These are phyloP conservation scores for Aspergillus felis DNA, from an alignment of 2,329 filamentous ascomycete genomes.

Conservation along the genomic window DNA sequence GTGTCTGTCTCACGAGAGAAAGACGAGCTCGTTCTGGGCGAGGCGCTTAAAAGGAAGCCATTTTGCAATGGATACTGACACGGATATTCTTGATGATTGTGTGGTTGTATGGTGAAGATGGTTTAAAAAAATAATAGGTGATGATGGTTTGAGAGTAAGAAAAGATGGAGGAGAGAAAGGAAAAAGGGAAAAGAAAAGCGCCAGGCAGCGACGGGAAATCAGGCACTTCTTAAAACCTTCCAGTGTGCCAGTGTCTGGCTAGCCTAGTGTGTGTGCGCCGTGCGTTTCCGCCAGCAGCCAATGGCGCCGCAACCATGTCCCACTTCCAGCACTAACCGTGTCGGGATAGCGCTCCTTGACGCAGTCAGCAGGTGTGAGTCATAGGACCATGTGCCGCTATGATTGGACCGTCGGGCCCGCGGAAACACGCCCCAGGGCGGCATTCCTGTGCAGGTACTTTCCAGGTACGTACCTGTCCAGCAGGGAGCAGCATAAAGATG, in stretches of 20 bases:
- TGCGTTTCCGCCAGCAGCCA: slow-evolving; percentile 19
- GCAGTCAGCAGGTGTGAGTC: slow-evolving; percentile 37
- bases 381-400: slow-evolving; percentile 13
- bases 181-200: slow-evolving; percentile 17
- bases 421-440: background rate
- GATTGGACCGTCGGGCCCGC: slow-evolving; percentile 23
- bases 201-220: slow-evolving; percentile 36
- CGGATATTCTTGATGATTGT: slow-evolving; percentile 8
- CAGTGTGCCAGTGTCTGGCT: background rate
- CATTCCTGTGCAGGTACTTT: background rate
- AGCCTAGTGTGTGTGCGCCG: slow-evolving; percentile 12
- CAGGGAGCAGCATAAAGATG: background rate
- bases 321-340: slow-evolving; percentile 10
- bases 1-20: slow-evolving; percentile 38
- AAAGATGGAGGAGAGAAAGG: slow-evolving; percentile 7
- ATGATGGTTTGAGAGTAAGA: slow-evolving; percentile 7
- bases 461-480: background rate
- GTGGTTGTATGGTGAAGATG: slow-evolving; percentile 16
- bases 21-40: slow-evolving; percentile 29
- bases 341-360: slow-evolving; percentile 3
- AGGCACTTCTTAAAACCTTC: slow-evolving; percentile 36
- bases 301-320: slow-evolving; percentile 18
- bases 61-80: slow-evolving; percentile 29
- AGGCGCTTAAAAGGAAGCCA: slow-evolving; percentile 40
- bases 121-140: slow-evolving; percentile 3